A percentile compares a stretch with the other conserved stretches of the same genome.
Conservation (phyloP, 1,284 basidiomycete species). For the Thelephora terrestris region DNA sequence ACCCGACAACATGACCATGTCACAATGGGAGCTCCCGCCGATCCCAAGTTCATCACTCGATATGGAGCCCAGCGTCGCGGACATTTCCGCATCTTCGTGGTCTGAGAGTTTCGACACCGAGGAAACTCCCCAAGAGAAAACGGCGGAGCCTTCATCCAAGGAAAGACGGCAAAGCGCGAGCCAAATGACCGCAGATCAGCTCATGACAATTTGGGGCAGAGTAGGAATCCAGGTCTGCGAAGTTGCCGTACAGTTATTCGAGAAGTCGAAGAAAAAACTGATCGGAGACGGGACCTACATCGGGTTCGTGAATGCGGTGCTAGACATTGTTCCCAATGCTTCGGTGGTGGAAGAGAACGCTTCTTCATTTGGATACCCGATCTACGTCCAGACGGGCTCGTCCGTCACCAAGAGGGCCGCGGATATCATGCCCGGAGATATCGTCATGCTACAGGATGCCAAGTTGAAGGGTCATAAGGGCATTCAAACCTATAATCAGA, state of each 20-base stretch:
- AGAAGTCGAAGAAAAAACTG: conserved; percentile 64
- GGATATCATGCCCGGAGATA: conserved; percentile 81
- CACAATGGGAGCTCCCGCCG: conserved; percentile 18
- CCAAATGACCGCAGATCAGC: conserved; percentile 44
- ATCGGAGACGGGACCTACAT: conserved; percentile 77
- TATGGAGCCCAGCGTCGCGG: conserved; percentile 25
- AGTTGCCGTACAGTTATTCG: conserved; percentile 54
- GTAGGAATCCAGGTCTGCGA: conserved; percentile 71
- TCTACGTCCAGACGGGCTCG: conserved; percentile 62
- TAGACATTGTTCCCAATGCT: conserved; percentile 51
- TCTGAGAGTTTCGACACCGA: conserved; percentile 26
- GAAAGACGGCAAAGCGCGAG: conserved; percentile 16
- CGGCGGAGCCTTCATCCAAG: conserved; percentile 4
- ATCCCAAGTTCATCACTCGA: conserved; percentile 22
- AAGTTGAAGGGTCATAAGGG: conserved; percentile 86
- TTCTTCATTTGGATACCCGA: conserved; percentile 55
- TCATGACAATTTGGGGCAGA: conserved; percentile 60
- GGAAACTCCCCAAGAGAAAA: conserved; percentile 25
- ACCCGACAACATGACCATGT: conserved; percentile 8
- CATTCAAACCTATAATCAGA: conserved; percentile 60
- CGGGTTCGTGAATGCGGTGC: conserved; percentile 63
- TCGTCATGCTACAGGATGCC: conserved; percentile 68
- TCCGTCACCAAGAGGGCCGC: conserved; percentile 63
- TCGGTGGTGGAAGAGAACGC: conserved; percentile 21
- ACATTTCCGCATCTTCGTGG: conserved; percentile 32